These are phyloP conservation scores for Penicillium parvum DNA, from an alignment of 495 filamentous ascomycete species.

Conservation along the genomic window DNA sequence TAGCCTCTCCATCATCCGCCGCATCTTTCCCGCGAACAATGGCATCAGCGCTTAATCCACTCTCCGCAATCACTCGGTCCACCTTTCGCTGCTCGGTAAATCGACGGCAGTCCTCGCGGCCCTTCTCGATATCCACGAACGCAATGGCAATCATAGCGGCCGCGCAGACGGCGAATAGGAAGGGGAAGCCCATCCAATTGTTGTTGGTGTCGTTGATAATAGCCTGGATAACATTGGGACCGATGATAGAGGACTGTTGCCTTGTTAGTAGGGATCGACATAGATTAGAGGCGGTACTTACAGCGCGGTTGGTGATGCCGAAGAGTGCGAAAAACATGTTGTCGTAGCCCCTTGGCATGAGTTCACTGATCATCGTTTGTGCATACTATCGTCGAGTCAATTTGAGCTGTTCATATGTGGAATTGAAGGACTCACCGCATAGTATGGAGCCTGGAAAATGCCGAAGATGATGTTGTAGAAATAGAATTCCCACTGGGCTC, in stretches of 20 bases:
- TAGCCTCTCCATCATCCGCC: constrained; percentile 1
- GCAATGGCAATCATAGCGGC: constrained; percentile 39
- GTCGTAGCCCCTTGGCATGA: constrained; percentile 48
- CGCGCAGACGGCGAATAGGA: constrained; percentile 42
- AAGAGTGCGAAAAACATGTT: constrained; percentile 53
- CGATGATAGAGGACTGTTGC: constrained; percentile 46
- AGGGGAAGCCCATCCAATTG: constrained; percentile 51
- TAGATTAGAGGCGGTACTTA: constrained; percentile 16
- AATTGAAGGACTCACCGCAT: constrained; percentile 33
- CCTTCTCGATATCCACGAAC: constrained; percentile 45
- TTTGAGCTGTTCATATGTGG: neutral
- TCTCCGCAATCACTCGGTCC: constrained; percentile 23
- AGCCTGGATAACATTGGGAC: constrained; percentile 47
- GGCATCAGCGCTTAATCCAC: constrained; percentile 11
- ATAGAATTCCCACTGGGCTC: constrained; percentile 43
- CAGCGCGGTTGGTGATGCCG: constrained; percentile 48
- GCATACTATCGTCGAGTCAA: constrained; percentile 29
- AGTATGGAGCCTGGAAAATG: constrained; percentile 49
- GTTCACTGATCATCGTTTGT: constrained; percentile 52
- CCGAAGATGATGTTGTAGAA: constrained; percentile 50
- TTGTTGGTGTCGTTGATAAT: constrained; percentile 47
- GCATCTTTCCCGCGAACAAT: constrained; percentile 12
- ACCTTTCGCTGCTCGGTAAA: constrained; percentile 39
- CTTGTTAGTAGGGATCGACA: neutral
- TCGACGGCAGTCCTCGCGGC: constrained; percentile 39